These are phyloP conservation scores for Solanum appendiculatum DNA, from an alignment of 257 asterid genomes.

Conservation along the genomic window DNA sequence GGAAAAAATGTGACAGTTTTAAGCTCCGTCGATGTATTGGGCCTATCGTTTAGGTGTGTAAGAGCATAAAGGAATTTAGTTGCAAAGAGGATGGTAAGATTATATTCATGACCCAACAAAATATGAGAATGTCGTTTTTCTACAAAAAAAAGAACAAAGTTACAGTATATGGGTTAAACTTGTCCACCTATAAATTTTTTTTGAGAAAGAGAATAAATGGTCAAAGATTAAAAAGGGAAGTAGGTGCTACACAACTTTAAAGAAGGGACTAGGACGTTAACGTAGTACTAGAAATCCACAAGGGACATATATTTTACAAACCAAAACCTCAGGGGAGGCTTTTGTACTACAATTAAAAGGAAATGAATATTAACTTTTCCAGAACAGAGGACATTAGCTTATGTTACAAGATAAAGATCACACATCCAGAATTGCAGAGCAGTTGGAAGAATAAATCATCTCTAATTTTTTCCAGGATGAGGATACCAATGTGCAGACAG, in stretches of 20 bases:
- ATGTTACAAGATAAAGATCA: neutral
- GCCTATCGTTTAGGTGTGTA: neutral
- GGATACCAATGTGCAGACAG: neutral
- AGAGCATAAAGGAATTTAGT: neutral
- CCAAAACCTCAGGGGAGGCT: neutral
- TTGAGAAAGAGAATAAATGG: no score
- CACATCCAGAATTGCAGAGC: neutral
- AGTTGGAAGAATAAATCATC: neutral
- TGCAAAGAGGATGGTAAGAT: neutral
- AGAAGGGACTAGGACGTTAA: neutral
- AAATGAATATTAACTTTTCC: neutral
- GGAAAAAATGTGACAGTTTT: neutral
- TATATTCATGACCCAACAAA: neutral
- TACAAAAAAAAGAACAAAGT: neutral
- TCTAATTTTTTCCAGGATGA: neutral
- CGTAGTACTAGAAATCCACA: neutral
- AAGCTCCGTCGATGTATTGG: neutral
- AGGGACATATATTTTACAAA: neutral
- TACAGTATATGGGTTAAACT: neutral
- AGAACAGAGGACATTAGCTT: neutral
- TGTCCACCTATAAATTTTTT: neutral
- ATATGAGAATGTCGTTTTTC: neutral
- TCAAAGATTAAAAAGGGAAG: no score
- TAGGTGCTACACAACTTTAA: neutral
- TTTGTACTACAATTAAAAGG: neutral